These are phyloP conservation scores for Fraxinus baroniana DNA, from an alignment of 305 asterid species.

Conservation along the genomic window DNA sequence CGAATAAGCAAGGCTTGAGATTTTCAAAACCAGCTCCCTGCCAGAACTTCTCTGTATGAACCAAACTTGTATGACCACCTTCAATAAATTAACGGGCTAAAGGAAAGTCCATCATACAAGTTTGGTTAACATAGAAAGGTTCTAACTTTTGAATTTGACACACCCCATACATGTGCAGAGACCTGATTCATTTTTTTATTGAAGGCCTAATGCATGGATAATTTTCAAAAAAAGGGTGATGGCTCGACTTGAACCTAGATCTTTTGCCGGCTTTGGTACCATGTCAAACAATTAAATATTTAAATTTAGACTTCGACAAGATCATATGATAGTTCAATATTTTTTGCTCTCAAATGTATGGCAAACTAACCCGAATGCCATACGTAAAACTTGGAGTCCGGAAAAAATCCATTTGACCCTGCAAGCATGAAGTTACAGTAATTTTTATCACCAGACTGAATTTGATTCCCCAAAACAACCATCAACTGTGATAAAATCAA, in stretches of 20 bases:
- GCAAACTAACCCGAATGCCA: constrained; percentile 80
- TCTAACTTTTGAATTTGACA: background rate
- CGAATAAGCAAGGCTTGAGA: background rate
- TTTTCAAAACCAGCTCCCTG: background rate
- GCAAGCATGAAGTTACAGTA: constrained; percentile 29
- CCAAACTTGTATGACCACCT: background rate
- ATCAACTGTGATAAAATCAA: constrained; percentile 10
- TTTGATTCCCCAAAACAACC: background rate
- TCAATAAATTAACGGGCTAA: background rate
- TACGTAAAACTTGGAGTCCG: constrained; percentile 68
- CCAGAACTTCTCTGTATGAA: background rate
- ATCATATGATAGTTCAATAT: background rate
- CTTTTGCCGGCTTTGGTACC: background rate
- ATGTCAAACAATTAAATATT: background rate
- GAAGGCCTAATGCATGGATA: background rate
- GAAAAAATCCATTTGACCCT: constrained; percentile 98
- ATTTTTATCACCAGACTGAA: constrained; percentile 20
- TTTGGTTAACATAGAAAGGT: background rate
- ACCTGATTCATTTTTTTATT: background rate
- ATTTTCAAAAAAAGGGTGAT: background rate
- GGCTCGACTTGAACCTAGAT: background rate
- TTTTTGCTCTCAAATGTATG: constrained; percentile 2
- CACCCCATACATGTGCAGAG: background rate
- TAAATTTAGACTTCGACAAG: background rate
- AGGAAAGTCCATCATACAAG: background rate